phyloP scores from a whole-genome alignment of 1,284 basidiomycete species.

The Ustilago cynodontis region DNA sequence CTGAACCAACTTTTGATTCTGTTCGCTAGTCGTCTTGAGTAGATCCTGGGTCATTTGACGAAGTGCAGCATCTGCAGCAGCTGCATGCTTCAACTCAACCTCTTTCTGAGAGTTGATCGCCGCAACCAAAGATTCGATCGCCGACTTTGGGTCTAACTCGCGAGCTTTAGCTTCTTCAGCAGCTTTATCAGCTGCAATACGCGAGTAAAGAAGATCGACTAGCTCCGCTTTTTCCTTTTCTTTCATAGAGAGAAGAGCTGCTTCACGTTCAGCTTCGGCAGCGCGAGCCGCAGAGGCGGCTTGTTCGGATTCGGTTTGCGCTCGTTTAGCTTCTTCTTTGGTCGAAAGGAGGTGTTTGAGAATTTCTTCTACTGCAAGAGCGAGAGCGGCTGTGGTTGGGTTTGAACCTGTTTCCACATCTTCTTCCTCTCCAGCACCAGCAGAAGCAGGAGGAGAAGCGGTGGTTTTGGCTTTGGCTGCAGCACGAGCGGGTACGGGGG shows the following conservation, averaged over 20 bases:
- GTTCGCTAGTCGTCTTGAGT: constrained; percentile 49
- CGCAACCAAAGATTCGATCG: constrained; percentile 61
- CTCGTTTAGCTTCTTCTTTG: constrained; percentile 56
- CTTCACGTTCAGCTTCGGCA: constrained; percentile 28
- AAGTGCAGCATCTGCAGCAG: constrained; percentile 48
- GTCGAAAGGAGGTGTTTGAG: constrained; percentile 61
- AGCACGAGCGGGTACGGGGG: constrained; percentile 24
- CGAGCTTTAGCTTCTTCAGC: constrained; percentile 36
- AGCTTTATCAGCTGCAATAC: constrained; percentile 41
- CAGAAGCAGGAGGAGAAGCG: background rate
- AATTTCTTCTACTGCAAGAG: constrained; percentile 63
- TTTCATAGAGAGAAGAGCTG: constrained; percentile 26
- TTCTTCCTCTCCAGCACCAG: constrained; percentile 4
- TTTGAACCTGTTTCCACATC: background rate
- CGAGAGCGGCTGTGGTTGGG: constrained; percentile 45
- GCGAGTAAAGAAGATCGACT: constrained; percentile 44
- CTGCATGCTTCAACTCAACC: constrained; percentile 37
- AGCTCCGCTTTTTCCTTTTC: constrained; percentile 54
- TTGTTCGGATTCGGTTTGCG: constrained; percentile 34
- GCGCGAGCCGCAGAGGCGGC: constrained; percentile 35
- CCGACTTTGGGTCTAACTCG: constrained; percentile 57
- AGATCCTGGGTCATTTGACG: constrained; percentile 53
- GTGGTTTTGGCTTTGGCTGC: constrained; percentile 1
- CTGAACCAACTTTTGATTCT: constrained; percentile 56
- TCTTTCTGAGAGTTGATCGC: constrained; percentile 59